A percentile compares a stretch with the other conserved stretches of the same genome.
These are phyloP conservation scores for Beverwykella pulmonaria DNA, from an alignment of 495 filamentous ascomycete species.

Conservation along the genomic window DNA sequence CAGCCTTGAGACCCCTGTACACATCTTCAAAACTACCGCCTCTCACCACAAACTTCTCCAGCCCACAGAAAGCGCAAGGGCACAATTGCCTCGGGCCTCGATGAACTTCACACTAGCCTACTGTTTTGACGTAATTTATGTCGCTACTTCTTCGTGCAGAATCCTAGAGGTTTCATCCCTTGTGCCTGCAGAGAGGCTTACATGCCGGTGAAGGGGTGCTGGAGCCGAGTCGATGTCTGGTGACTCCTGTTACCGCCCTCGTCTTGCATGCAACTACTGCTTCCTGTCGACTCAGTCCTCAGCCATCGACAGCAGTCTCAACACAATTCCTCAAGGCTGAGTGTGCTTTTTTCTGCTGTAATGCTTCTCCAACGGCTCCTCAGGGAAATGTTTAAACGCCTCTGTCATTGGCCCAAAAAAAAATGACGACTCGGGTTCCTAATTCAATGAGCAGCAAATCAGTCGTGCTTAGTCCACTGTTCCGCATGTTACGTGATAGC, in stretches of 20 bases:
- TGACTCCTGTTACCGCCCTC: neutral
- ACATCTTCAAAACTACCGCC: neutral
- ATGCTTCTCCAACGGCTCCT: neutral
- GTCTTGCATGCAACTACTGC: neutral
- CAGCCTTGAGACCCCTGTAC: neutral
- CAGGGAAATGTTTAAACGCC: neutral
- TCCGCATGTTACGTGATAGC: too few species aligned
- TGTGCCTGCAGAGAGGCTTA: conserved; percentile 8
- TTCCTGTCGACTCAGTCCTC: neutral
- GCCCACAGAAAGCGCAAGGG: too few species aligned
- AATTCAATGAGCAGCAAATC: too few species aligned
- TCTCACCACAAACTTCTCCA: neutral
- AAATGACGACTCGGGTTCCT: neutral
- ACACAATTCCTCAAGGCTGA: too few species aligned
- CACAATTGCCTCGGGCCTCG: too few species aligned
- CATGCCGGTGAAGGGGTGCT: conserved; percentile 12
- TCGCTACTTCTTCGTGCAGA: neutral
- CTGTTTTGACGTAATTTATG: too few species aligned
- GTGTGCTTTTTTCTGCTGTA: too few species aligned
- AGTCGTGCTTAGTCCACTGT: too few species aligned
- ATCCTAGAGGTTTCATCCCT: neutral
- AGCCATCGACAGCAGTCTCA: neutral
- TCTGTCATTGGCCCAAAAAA: neutral
- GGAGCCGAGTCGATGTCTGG: neutral
- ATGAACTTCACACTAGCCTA: too few species aligned